Percentiles rank a stretch among this genome's conserved stretches.
Conservation (phyloP, 2,329 filamentous ascomycete genomes). For the Zymoseptoria passerinii region DNA sequence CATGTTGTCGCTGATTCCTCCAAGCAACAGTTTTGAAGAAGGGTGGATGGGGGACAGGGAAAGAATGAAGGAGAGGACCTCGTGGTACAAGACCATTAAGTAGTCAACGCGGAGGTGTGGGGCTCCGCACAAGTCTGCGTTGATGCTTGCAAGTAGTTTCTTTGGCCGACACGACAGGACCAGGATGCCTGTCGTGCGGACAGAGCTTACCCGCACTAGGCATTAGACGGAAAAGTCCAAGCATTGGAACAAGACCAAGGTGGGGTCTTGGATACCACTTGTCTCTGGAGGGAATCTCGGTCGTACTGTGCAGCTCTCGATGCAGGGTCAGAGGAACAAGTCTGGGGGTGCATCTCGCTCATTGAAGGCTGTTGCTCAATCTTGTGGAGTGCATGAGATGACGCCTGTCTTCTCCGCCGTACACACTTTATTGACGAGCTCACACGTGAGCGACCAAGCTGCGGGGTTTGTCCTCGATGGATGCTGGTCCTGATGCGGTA, state of each 20-base stretch:
- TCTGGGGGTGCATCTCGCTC: not conserved
- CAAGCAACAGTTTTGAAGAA: not conserved
- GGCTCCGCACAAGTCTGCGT: not conserved
- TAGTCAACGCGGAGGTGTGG: not conserved
- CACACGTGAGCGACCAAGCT: not conserved
- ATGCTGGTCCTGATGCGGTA: not conserved
- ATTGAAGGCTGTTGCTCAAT: not conserved
- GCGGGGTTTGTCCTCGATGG: not conserved
- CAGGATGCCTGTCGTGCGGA: not conserved
- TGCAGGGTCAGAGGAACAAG: not conserved
- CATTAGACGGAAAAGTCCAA: not conserved
- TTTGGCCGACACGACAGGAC: not conserved
- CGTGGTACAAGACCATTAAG: not conserved
- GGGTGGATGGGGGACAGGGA: not conserved
- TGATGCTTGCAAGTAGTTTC: not conserved
- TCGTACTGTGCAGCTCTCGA: not conserved
- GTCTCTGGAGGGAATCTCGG: not conserved
- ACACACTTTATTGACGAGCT: not conserved
- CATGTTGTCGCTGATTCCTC: conserved; percentile 28
- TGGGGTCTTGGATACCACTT: not conserved
- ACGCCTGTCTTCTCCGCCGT: not conserved
- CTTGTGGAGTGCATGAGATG: not conserved
- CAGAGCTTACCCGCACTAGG: not conserved
- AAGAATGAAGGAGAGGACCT: not conserved
- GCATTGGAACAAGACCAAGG: not conserved